Percentiles rank a stretch among this genome's conserved stretches.
phyloP scores from a whole-genome alignment of 306 rosid genomes.

The Trichosanthes cucumerina region DNA sequence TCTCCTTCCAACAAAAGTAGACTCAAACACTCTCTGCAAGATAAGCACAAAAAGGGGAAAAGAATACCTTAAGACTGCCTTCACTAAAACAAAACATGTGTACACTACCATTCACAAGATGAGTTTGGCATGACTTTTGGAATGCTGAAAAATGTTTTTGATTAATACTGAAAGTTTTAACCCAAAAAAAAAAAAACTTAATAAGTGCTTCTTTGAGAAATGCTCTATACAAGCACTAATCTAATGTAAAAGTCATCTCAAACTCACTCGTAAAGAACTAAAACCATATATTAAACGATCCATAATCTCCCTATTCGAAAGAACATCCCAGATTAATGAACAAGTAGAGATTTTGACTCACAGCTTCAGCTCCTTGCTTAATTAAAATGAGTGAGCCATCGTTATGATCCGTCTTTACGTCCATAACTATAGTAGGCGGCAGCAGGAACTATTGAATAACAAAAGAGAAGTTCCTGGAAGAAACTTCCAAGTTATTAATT shows the following conservation, averaged over 20 bases:
- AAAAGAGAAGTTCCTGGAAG: not conserved
- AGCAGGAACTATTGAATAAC: not conserved
- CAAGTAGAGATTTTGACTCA: not conserved
- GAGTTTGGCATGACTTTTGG: not conserved
- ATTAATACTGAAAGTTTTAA: not conserved
- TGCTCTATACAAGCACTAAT: not conserved
- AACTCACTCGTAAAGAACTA: not conserved
- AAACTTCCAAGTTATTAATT: not conserved
- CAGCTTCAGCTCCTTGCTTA: slow-evolving; percentile 13
- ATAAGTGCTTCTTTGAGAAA: not conserved
- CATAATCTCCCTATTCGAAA: not conserved
- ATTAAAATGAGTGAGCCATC: slow-evolving; percentile 1
- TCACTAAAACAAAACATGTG: not conserved
- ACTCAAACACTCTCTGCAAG: slow-evolving; percentile 70
- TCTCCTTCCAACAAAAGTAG: slow-evolving; percentile 66
- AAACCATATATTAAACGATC: not conserved
- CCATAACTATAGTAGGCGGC: not conserved
- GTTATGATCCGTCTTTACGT: not conserved
- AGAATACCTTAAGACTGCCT: not conserved
- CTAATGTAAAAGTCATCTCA: not conserved
- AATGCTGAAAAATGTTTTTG: not conserved
- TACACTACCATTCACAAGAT: not conserved
- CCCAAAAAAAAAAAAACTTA: not conserved
- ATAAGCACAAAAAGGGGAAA: not conserved
- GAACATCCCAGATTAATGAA: not conserved